phyloP scores from a whole-genome alignment of 2,329 filamentous ascomycete genomes.

The Didymella arachidicola region DNA sequence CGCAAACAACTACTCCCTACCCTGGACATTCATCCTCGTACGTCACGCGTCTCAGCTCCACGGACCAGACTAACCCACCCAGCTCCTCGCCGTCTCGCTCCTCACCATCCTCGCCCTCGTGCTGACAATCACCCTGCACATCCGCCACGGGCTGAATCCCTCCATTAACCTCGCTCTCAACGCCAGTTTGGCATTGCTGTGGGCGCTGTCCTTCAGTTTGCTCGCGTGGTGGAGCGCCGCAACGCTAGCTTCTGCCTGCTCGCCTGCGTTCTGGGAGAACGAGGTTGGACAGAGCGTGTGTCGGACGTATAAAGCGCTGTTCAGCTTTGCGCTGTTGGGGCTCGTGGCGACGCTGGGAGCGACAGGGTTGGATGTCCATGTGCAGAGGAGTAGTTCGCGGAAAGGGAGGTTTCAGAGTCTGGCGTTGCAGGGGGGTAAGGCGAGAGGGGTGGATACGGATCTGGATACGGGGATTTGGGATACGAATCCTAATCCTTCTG shows the following conservation, averaged over 20 bases:
- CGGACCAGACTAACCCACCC: constrained; percentile 2
- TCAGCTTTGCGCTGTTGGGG: constrained; percentile 62
- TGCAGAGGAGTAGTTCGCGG: constrained; percentile 50
- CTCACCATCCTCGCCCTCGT: constrained; percentile 59
- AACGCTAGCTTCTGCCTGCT: constrained; percentile 62
- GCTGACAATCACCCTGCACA: constrained; percentile 61
- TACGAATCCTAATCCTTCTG: constrained; percentile 38
- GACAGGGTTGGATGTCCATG: constrained; percentile 60
- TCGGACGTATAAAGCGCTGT: constrained; percentile 66
- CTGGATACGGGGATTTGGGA: constrained; percentile 20
- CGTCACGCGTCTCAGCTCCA: background rate
- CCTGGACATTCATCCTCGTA: constrained; percentile 68
- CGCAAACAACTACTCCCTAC: constrained; percentile 60
- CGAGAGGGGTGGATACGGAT: constrained; percentile 3
- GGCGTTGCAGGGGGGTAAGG: constrained; percentile 47
- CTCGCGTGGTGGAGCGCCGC: constrained; percentile 62
- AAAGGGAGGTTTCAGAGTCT: constrained; percentile 60
- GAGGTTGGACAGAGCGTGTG: constrained; percentile 64
- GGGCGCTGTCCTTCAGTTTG: constrained; percentile 61
- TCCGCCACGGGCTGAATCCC: constrained; percentile 61
- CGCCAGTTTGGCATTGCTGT: constrained; percentile 58
- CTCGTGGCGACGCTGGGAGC: constrained; percentile 57
- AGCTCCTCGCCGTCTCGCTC: constrained; percentile 62
- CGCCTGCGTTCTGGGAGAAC: constrained; percentile 60
- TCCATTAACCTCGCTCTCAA: constrained; percentile 61